Conservation (phyloP, 2,329 filamentous ascomycete species). For the Zymoseptoria ardabiliae region DNA sequence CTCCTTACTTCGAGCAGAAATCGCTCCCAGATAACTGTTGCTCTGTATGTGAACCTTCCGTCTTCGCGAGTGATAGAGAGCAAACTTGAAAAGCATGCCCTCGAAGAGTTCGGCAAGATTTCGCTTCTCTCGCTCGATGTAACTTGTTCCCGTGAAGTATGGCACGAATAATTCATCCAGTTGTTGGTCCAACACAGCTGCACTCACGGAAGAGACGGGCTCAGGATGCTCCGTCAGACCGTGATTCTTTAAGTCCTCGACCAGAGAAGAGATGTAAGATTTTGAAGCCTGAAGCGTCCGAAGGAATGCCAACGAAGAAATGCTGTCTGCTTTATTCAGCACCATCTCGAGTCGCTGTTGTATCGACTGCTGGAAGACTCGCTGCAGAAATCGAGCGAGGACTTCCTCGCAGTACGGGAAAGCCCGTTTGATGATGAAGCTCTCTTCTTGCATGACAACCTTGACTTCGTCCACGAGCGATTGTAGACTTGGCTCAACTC, state of each 20-base stretch:
- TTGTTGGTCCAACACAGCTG: constrained; percentile 61
- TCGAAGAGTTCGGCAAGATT: constrained; percentile 77
- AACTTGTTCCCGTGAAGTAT: constrained; percentile 58
- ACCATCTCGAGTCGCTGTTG: constrained; percentile 95
- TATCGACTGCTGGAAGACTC: constrained; percentile 95
- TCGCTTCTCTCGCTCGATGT: constrained; percentile 58
- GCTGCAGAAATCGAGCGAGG: constrained; percentile 82
- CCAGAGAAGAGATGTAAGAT: constrained; percentile 75
- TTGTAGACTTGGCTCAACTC: constrained; percentile 85
- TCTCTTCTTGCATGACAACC: constrained; percentile 94
- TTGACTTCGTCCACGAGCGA: constrained; percentile 89
- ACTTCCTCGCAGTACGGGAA: constrained; percentile 97
- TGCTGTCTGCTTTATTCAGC: constrained; percentile 82
- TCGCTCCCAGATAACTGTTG: constrained; percentile 83
- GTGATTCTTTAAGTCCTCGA: constrained; percentile 90
- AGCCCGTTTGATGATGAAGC: constrained; percentile 89
- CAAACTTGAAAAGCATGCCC: constrained; percentile 91
- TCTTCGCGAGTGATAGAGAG: constrained; percentile 80
- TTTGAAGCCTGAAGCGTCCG: constrained; percentile 84
- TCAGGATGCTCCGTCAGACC: constrained; percentile 94
- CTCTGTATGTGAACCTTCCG: constrained; percentile 64
- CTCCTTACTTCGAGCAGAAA: constrained; percentile 85
- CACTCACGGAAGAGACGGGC: constrained; percentile 76
- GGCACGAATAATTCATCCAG: constrained; percentile 60
- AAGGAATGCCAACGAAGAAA: constrained; percentile 87